Evolutionary conservation across 768 basidiomycete species (phyloP).

Genomic region (Phaffia tasmanica): DNA sequence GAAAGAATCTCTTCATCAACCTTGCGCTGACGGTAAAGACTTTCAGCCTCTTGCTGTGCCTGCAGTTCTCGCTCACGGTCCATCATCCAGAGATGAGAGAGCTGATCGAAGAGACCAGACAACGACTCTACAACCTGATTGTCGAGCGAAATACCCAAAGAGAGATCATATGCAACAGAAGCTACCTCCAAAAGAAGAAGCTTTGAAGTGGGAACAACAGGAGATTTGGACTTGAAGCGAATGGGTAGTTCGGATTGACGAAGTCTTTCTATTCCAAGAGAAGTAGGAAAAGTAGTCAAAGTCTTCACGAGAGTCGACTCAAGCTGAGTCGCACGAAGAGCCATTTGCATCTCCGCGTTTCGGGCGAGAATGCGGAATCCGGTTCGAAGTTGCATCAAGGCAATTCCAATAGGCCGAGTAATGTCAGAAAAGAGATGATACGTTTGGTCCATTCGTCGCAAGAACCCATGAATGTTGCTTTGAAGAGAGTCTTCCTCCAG

Average conservation of each 20-base stretch:
- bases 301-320: constrained; percentile 28
- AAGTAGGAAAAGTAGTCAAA: constrained; percentile 30
- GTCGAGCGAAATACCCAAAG: constrained; percentile 40
- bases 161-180: constrained; percentile 38
- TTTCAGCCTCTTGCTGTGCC: constrained; percentile 52
- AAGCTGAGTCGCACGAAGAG: constrained; percentile 19
- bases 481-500: constrained; percentile 63
- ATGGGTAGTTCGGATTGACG: constrained; percentile 22
- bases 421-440: constrained; percentile 68
- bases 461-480: constrained; percentile 65
- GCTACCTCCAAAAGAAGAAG: constrained; percentile 27
- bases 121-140: constrained; percentile 38
- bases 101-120: constrained; percentile 53
- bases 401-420: constrained; percentile 52
- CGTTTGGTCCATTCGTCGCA: constrained; percentile 51
- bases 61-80: constrained; percentile 62
- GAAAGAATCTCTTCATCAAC: constrained; percentile 47
- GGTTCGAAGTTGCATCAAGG: constrained; percentile 55
- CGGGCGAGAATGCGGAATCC: constrained; percentile 53
- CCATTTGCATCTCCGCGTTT: constrained; percentile 11
- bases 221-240: constrained; percentile 16
- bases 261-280: constrained; percentile 19
- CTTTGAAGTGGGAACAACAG: constrained; percentile 23
- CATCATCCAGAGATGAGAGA: constrained; percentile 68
- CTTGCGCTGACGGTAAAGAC: constrained; percentile 61